Percentiles rank a stretch among this genome's conserved stretches.
Evolutionary conservation across 1,139 yeast species (phyloP).

Genomic region (Entelexis sorbosivorans): DNA sequence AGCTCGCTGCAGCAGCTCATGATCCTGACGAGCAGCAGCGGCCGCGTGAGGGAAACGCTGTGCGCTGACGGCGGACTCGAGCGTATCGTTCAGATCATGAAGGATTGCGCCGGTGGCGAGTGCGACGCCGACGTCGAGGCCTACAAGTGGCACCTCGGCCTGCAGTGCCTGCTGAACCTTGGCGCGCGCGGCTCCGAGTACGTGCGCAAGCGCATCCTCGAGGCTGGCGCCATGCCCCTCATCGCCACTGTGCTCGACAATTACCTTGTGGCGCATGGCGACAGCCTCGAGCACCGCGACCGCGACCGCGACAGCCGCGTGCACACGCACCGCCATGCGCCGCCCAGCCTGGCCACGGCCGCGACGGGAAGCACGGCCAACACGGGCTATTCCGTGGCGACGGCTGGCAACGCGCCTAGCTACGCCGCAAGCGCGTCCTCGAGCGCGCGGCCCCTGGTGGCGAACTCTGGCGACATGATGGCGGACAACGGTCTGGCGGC

Average conservation of each 20-base stretch:
- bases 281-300: constrained; percentile 16
- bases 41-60: constrained; percentile 81
- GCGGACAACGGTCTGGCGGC: neutral
- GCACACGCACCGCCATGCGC: neutral
- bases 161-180: constrained; percentile 80
- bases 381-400: neutral
- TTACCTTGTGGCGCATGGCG: constrained; percentile 37
- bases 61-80: constrained; percentile 88
- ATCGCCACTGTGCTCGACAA: constrained; percentile 87
- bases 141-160: constrained; percentile 95
- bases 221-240: constrained; percentile 83
- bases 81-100: constrained; percentile 70
- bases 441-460: neutral
- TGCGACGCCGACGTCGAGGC: constrained; percentile 45
- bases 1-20: constrained; percentile 85
- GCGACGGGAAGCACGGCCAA: neutral
- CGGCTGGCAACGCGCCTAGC: neutral
- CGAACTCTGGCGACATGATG: neutral
- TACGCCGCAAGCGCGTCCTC: neutral
- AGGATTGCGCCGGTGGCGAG: constrained; percentile 35
- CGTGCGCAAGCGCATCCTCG: constrained; percentile 74
- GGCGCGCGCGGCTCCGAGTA: constrained; percentile 89
- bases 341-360: constrained; percentile 8
- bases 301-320: constrained; percentile 9
- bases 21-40: constrained; percentile 72